Conservation (phyloP, 768 basidiomycete genomes). For the Amanita thiersii region DNA sequence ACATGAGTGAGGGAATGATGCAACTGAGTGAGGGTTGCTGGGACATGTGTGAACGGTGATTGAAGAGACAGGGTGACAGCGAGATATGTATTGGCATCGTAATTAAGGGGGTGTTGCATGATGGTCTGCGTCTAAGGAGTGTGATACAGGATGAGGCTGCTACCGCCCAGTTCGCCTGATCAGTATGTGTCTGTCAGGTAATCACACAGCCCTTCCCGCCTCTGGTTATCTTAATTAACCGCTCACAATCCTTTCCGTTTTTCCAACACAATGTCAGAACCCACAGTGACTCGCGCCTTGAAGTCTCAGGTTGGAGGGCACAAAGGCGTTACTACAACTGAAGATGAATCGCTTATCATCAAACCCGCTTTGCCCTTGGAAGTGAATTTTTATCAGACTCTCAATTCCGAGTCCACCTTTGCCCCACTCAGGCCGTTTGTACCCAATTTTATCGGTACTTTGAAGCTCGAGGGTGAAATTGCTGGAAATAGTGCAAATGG, state of each 20-base stretch:
- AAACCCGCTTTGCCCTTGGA: conserved; percentile 66
- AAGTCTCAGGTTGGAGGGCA: conserved; percentile 78
- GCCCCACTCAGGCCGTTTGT: conserved; percentile 48
- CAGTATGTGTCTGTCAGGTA: no score
- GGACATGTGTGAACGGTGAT: conserved; percentile 23
- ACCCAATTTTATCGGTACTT: conserved; percentile 73
- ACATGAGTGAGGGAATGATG: conserved; percentile 28
- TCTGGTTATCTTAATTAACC: no score
- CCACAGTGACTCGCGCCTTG: conserved; percentile 26
- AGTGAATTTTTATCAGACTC: conserved; percentile 59
- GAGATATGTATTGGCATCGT: conserved; percentile 32
- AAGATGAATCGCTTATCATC: conserved; percentile 73
- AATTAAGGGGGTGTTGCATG: conserved; percentile 24
- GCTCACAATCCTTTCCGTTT: no score
- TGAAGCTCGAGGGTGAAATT: conserved; percentile 62
- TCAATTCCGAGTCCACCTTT: conserved; percentile 32
- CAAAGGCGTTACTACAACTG: conserved; percentile 57
- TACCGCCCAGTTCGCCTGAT: neutral
- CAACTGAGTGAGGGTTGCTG: conserved; percentile 20
- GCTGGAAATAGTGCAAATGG: conserved; percentile 23
- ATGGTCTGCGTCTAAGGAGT: conserved; percentile 2
- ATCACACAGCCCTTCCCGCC: no score
- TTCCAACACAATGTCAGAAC: no score
- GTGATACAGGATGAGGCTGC: neutral
- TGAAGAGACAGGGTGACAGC: conserved; percentile 30